phyloP scores from a whole-genome alignment of 192 early-diverging fungal species.

The Linnemannia zychae region DNA sequence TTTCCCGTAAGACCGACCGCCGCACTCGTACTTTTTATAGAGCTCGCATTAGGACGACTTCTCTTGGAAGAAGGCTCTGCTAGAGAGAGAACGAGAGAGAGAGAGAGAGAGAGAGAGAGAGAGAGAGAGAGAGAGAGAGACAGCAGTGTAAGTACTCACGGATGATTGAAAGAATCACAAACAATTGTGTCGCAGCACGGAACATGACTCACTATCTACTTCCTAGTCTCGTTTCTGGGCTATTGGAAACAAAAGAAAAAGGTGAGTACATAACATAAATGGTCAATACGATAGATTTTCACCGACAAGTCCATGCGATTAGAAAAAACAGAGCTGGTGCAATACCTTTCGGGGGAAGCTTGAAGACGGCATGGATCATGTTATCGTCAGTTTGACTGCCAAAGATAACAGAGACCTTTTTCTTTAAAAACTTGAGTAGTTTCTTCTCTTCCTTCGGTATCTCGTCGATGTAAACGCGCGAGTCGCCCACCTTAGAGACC shows the following conservation, averaged over 20 bases:
- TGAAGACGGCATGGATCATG: background rate
- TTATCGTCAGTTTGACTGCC: slow-evolving; percentile 2
- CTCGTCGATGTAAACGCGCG: background rate
- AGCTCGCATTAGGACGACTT: background rate
- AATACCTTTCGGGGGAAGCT: slow-evolving; percentile 6
- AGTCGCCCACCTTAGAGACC: background rate
- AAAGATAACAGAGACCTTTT: background rate
- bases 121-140: slow-evolving; percentile 11
- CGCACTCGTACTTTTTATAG: background rate
- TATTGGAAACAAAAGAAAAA: slow-evolving; percentile 13
- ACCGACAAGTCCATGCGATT: background rate
- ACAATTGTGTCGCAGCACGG: background rate
- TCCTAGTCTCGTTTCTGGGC: slow-evolving; percentile 1
- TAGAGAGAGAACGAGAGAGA: too few species aligned
- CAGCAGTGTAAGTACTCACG: background rate
- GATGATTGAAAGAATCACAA: background rate
- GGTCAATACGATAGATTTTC: slow-evolving; percentile 3
- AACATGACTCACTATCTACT: slow-evolving; percentile 6
- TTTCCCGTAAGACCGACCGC: slow-evolving; percentile 16
- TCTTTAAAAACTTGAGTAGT: background rate
- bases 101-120: too few species aligned
- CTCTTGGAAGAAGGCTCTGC: slow-evolving; percentile 14
- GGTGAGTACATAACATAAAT: slow-evolving; percentile 1
- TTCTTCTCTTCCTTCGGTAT: slow-evolving; percentile 3
- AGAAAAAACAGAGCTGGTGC: background rate